Conservation (phyloP, 129 eudicot species). For the Chrysanthemum lavandulifolium region DNA sequence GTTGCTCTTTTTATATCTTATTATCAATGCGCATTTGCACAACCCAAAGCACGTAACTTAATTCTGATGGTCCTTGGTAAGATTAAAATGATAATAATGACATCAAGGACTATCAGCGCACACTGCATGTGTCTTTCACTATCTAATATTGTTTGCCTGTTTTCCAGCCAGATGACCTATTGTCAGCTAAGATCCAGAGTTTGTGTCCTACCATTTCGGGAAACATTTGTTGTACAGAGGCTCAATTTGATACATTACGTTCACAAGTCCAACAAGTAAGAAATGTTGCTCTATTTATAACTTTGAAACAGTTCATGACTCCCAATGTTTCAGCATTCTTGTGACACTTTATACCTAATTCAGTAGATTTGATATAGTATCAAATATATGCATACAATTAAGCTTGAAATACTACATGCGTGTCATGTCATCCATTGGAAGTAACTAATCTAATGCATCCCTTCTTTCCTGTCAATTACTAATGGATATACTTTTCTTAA, state of each 20-base stretch:
- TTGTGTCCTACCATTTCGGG: conserved; percentile 95
- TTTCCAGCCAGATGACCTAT: conserved; percentile 75
- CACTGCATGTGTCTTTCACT: conserved; percentile 3
- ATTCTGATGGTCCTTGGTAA: neutral
- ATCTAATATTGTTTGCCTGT: conserved; percentile 6
- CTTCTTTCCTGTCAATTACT: no score
- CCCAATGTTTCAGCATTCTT: no score
- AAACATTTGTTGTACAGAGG: conserved; percentile 92
- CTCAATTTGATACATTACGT: conserved; percentile 78
- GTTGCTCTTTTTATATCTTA: no score
- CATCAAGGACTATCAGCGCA: neutral
- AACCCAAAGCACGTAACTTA: neutral
- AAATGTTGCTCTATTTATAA: conserved; percentile 14
- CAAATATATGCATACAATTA: no score
- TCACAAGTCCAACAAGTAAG: conserved; percentile 96
- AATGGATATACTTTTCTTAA: no score
- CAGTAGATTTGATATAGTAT: no score
- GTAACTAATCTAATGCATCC: no score
- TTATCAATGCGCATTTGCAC: neutral
- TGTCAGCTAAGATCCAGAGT: conserved; percentile 93
- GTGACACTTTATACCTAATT: no score
- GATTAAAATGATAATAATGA: neutral
- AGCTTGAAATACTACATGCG: no score
- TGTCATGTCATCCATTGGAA: no score
- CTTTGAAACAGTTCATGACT: conserved; percentile 6